phyloP scores from a whole-genome alignment of 768 basidiomycete genomes.

The Boletus reticuloceps region DNA sequence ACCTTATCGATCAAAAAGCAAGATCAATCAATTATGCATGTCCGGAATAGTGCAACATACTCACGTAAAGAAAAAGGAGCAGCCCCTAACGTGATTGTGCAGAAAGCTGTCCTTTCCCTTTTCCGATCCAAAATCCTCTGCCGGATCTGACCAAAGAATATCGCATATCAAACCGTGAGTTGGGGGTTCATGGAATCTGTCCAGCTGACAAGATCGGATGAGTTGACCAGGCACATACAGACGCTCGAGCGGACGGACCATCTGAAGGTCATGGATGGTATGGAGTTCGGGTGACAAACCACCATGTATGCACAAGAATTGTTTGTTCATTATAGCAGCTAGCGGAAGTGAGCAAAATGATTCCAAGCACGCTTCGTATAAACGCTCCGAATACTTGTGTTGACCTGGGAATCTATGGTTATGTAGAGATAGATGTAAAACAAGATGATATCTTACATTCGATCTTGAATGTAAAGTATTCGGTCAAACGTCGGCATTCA shows the following conservation, averaged over 20 bases:
- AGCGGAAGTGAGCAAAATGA: conserved; percentile 70
- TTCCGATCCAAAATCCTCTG: conserved; percentile 71
- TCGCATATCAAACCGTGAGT: conserved; percentile 76
- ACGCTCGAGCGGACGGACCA: conserved; percentile 35
- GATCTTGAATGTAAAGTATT: conserved; percentile 62
- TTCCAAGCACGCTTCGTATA: conserved; percentile 74
- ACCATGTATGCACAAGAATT: conserved; percentile 75
- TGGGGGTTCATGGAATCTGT: conserved; percentile 72
- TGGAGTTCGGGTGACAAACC: conserved; percentile 69
- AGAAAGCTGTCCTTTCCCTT: conserved; percentile 63
- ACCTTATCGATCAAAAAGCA: conserved; percentile 38
- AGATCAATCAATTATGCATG: background rate
- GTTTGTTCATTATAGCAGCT: conserved; percentile 78
- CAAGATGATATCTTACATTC: conserved; percentile 33
- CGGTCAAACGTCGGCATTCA: conserved; percentile 63
- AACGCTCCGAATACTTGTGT: conserved; percentile 72
- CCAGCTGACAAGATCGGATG: conserved; percentile 42
- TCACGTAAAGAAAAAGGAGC: conserved; percentile 74
- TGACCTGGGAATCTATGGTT: conserved; percentile 42
- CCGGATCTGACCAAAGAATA: conserved; percentile 72
- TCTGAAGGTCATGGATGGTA: conserved; percentile 63
- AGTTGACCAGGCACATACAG: background rate
- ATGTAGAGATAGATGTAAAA: conserved; percentile 2
- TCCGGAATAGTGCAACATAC: conserved; percentile 13
- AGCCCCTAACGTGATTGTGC: conserved; percentile 73